phyloP scores from a whole-genome alignment of 768 basidiomycete species.

The Suillus americanus region DNA sequence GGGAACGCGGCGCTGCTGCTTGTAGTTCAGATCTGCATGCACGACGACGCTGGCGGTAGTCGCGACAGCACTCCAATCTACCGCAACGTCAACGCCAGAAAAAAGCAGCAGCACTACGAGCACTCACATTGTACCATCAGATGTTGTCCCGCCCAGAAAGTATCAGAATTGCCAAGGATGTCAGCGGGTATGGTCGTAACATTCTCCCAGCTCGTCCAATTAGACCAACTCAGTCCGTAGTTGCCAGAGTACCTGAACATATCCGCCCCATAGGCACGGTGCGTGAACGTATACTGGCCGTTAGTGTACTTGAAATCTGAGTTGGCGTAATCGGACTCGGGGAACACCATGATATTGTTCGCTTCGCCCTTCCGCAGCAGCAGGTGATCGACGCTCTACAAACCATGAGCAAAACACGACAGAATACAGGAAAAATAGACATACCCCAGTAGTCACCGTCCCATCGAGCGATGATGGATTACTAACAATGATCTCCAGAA shows the following conservation, averaged over 20 bases:
- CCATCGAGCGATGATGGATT: constrained; percentile 46
- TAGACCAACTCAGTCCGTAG: constrained; percentile 76
- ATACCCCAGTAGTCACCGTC: constrained; percentile 55
- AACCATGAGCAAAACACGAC: constrained; percentile 9
- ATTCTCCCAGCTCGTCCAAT: constrained; percentile 80
- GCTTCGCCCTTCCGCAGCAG: constrained; percentile 76
- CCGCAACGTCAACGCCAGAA: constrained; percentile 3
- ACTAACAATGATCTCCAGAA: constrained; percentile 69
- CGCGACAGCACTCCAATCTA: constrained; percentile 78
- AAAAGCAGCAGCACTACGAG: constrained; percentile 3
- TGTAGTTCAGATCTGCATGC: constrained; percentile 73
- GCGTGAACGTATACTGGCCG: constrained; percentile 73
- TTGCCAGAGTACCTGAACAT: constrained; percentile 85
- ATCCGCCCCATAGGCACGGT: constrained; percentile 85
- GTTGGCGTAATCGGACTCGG: constrained; percentile 73
- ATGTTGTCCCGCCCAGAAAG: constrained; percentile 83
- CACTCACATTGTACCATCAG: constrained; percentile 84
- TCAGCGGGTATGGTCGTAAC: constrained; percentile 59
- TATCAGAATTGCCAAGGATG: constrained; percentile 45
- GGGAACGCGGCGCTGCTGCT: constrained; percentile 71
- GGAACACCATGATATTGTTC: constrained; percentile 86
- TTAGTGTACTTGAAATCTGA: constrained; percentile 54
- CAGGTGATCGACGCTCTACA: constrained; percentile 69
- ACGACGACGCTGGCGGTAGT: constrained; percentile 64
- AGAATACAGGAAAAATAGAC: constrained; percentile 6